Percentiles rank a stretch among this genome's conserved stretches.
Evolutionary conservation across 1,284 basidiomycete genomes (phyloP).

Genomic region (Marasmius sp.): DNA sequence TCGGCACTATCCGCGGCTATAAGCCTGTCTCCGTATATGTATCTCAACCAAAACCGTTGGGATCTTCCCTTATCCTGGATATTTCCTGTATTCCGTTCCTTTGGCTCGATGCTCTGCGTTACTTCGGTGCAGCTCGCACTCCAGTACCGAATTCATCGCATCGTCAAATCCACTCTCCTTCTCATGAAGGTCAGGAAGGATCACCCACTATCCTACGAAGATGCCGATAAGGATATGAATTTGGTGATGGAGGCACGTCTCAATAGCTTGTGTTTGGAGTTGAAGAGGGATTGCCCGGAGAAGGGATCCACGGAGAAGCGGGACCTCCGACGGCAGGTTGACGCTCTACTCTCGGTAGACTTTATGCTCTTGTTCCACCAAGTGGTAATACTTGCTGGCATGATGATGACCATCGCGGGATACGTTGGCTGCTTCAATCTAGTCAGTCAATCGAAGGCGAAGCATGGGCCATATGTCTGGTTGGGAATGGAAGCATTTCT

Average conservation of each 20-base stretch:
- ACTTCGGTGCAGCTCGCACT: not conserved
- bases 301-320: not conserved
- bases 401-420: not conserved
- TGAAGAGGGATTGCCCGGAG: not conserved
- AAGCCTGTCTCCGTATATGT: not conserved
- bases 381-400: not conserved
- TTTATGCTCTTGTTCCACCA: not conserved
- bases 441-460: not conserved
- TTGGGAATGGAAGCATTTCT: not conserved
- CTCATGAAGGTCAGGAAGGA: not conserved
- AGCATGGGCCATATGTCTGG: not conserved
- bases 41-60: not conserved
- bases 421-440: conserved; percentile 11
- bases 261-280: not conserved
- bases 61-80: not conserved
- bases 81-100: not conserved
- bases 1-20: not conserved
- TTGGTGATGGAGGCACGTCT: not conserved
- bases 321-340: not conserved
- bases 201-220: not conserved
- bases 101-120: not conserved
- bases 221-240: not conserved
- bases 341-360: not conserved
- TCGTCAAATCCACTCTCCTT: not conserved
- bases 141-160: not conserved